phyloP scores from a whole-genome alignment of 1,284 basidiomycete genomes.

The Calocybe gambosa region DNA sequence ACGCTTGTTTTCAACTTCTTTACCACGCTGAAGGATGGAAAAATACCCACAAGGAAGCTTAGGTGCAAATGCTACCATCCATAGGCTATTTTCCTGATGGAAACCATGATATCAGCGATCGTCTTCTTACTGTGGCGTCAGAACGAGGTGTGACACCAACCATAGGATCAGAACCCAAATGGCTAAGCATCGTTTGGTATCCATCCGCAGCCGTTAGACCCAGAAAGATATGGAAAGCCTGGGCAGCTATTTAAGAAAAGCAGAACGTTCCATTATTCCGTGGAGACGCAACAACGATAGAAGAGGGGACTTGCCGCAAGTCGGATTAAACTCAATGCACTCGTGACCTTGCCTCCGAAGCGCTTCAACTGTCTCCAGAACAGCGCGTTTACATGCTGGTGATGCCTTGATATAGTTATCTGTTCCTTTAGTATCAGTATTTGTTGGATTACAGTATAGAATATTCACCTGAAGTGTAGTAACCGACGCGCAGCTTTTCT shows the following conservation, averaged over 20 bases:
- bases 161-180: slow-evolving; percentile 66
- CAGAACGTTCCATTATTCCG: slow-evolving; percentile 1
- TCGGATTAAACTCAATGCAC: slow-evolving; percentile 60
- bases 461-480: slow-evolving; percentile 53
- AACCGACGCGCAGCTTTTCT: slow-evolving; percentile 64
- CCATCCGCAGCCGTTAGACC: slow-evolving; percentile 72
- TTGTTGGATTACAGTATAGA: background rate
- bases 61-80: slow-evolving; percentile 55
- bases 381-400: slow-evolving; percentile 75
- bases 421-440: slow-evolving; percentile 18
- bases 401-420: slow-evolving; percentile 68
- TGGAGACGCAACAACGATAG: background rate
- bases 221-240: slow-evolving; percentile 59
- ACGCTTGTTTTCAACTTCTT: background rate
- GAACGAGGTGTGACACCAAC: slow-evolving; percentile 25
- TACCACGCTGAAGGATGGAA: background rate
- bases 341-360: slow-evolving; percentile 70
- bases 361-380: slow-evolving; percentile 69
- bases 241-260: slow-evolving; percentile 31
- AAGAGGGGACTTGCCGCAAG: slow-evolving; percentile 35
- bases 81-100: slow-evolving; percentile 48
- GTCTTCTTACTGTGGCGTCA: background rate
- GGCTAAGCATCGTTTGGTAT: slow-evolving; percentile 63
- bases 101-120: background rate
- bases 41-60: slow-evolving; percentile 45